Conservation (phyloP, 345 rosid genomes). For the Linum usitatissimum region DNA sequence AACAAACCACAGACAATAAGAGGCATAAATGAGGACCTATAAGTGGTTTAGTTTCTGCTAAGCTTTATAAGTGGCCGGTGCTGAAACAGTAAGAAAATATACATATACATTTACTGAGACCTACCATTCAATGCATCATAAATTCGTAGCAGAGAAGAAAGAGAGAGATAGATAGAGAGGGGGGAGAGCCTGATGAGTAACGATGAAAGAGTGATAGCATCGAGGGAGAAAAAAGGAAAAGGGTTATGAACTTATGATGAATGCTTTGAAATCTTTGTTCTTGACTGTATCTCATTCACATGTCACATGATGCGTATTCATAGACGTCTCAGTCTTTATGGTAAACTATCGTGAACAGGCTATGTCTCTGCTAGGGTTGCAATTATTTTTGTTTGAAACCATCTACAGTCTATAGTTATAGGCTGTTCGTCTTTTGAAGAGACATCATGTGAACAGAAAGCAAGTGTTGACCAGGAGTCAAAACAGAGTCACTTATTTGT, state of each 20-base stretch:
- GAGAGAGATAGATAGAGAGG: not conserved
- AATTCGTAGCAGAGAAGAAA: not conserved
- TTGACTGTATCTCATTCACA: not conserved
- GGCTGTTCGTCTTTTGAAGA: too few relatives aligned
- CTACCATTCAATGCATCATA: not conserved
- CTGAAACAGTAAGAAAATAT: not conserved
- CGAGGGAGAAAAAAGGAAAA: not conserved
- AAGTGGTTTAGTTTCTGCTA: not conserved
- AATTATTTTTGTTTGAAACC: too few relatives aligned
- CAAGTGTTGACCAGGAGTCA: too few relatives aligned
- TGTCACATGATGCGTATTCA: not conserved
- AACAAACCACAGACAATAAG: not conserved
- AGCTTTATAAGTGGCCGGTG: not conserved
- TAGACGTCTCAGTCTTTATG: not conserved
- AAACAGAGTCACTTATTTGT: too few relatives aligned
- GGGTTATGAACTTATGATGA: not conserved
- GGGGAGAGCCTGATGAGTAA: too few relatives aligned
- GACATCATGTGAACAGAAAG: too few relatives aligned
- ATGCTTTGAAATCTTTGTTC: not conserved
- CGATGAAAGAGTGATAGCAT: not conserved
- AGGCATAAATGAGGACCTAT: not conserved
- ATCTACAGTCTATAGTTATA: too few relatives aligned
- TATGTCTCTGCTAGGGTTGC: too few relatives aligned
- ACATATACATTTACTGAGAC: not conserved
- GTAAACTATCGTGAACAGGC: too few relatives aligned